Evolutionary conservation across 257 asterid species (phyloP).

Genomic region (Pogostemon cablin): DNA sequence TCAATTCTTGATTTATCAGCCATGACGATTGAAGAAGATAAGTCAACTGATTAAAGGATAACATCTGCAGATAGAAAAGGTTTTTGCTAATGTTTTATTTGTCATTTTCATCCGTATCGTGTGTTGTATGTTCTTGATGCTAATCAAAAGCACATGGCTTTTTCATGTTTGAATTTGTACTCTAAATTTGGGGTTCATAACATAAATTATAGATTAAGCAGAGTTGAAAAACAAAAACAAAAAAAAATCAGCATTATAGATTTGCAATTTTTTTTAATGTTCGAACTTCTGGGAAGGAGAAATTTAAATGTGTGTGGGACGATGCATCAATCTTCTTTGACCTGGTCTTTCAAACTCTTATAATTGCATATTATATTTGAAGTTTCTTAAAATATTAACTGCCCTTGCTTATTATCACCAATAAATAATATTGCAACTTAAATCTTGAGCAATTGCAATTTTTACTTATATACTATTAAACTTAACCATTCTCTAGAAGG

Average conservation of each 20-base stretch:
- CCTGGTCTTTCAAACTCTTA: background rate
- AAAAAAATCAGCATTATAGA: constrained; percentile 7
- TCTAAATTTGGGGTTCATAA: background rate
- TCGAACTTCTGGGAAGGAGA: constrained; percentile 6
- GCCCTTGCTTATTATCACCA: constrained; percentile 4
- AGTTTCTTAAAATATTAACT: background rate
- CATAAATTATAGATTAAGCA: constrained; percentile 8
- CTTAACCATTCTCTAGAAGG: constrained; percentile 1
- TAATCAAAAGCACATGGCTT: background rate
- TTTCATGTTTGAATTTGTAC: background rate
- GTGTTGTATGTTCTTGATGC: constrained; percentile 5
- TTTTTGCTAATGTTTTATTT: constrained; percentile 30
- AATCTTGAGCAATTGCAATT: background rate
- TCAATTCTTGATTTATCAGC: constrained; percentile 93
- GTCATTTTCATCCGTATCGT: constrained; percentile 11
- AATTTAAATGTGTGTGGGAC: background rate
- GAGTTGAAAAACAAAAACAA: background rate
- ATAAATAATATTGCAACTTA: constrained; percentile 12
- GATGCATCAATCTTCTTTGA: background rate
- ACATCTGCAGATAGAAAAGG: constrained; percentile 99
- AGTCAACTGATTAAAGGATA: constrained; percentile 58
- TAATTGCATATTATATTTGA: background rate
- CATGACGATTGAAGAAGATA: constrained; percentile 72
- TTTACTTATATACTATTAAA: background rate
- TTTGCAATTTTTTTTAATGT: constrained; percentile 15